These are phyloP conservation scores for Salvia sclarea DNA, from an alignment of 305 asterid genomes.

Conservation along the genomic window DNA sequence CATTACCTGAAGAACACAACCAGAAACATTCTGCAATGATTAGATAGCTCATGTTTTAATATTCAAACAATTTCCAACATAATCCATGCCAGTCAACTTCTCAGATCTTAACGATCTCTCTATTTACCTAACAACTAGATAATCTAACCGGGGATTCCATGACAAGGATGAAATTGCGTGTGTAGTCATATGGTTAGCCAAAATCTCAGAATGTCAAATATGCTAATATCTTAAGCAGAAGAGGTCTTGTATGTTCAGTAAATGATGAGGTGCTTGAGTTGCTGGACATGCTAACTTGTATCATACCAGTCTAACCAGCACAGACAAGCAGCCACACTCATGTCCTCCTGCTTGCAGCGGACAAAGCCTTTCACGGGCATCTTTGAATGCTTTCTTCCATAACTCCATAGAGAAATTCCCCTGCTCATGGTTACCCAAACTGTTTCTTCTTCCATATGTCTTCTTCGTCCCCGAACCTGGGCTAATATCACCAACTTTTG, in stretches of 20 bases:
- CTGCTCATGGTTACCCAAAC: constrained; percentile 60
- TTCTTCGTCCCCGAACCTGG: constrained; percentile 47
- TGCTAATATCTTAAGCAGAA: not conserved
- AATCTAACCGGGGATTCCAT: not conserved
- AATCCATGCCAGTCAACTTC: not conserved
- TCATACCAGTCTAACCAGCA: constrained; percentile 75
- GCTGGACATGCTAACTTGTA: not conserved
- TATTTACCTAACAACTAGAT: not conserved
- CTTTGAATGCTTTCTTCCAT: constrained; percentile 91
- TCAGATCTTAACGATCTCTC: not conserved
- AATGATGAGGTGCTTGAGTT: not conserved
- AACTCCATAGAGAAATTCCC: constrained; percentile 69
- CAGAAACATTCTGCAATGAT: not conserved
- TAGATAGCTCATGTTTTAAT: not conserved
- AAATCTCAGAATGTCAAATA: not conserved
- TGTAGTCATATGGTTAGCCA: not conserved
- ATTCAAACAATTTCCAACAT: not conserved
- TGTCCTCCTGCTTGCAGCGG: constrained; percentile 84
- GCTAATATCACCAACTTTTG: constrained; percentile 44
- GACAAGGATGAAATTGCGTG: not conserved
- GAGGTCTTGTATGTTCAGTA: not conserved
- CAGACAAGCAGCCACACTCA: constrained; percentile 84
- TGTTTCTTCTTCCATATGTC: constrained; percentile 49
- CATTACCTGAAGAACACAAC: constrained; percentile 67
- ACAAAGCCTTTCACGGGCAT: constrained; percentile 91